Percentiles rank a stretch among this genome's conserved stretches.
Conservation (phyloP, 805 yeast genomes). For the Pichia nanzhaoensis region DNA sequence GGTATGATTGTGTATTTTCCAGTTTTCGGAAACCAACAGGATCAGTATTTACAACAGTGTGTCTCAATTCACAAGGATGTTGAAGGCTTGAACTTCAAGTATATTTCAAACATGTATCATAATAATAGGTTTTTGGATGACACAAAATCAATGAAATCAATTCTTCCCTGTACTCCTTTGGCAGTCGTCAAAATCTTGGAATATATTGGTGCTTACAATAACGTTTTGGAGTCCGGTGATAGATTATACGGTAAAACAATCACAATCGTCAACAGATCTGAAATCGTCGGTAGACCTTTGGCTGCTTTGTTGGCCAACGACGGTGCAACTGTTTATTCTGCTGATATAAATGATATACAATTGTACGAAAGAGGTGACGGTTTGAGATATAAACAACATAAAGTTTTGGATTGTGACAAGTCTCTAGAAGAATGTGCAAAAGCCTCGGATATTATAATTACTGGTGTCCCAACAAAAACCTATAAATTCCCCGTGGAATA, state of each 20-base stretch:
- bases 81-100: constrained; percentile 87
- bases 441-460: constrained; percentile 83
- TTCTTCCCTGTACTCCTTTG: constrained; percentile 93
- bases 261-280: constrained; percentile 87
- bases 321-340: constrained; percentile 94
- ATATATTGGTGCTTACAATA: constrained; percentile 80
- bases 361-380: constrained; percentile 93
- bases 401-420: constrained; percentile 52
- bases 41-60: constrained; percentile 90
- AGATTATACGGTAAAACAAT: constrained; percentile 89
- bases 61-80: constrained; percentile 91
- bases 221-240: constrained; percentile 78
- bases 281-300: constrained; percentile 94
- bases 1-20: constrained; percentile 98
- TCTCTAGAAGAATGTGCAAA: constrained; percentile 60
- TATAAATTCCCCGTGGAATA: constrained; percentile 84
- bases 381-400: constrained; percentile 71
- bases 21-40: constrained; percentile 91
- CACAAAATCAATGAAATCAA: constrained; percentile 61
- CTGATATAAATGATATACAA: constrained; percentile 81
- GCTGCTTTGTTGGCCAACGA: constrained; percentile 96
- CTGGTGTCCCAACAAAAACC: constrained; percentile 83
- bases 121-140: constrained; percentile 79
- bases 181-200: constrained; percentile 93
- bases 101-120: constrained; percentile 92